A percentile compares a stretch with the other conserved stretches of the same genome.
phyloP scores from a whole-genome alignment of 2,329 filamentous ascomycete genomes.

The Monosporascus sp. region DNA sequence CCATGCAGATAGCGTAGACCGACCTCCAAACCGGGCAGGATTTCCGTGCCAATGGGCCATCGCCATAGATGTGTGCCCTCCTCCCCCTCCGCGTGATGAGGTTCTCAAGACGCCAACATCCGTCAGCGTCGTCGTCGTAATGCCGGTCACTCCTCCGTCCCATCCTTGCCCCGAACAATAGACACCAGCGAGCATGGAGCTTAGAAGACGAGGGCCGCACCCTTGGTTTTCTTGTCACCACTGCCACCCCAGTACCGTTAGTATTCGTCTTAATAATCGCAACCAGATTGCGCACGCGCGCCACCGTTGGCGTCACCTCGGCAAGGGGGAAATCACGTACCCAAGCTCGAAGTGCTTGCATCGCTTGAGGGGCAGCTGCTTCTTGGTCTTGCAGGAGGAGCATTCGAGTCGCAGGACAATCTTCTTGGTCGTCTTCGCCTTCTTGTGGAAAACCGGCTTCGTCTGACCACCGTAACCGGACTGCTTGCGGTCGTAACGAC shows the following conservation, averaged over 20 bases:
- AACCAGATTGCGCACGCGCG: too few relatives aligned
- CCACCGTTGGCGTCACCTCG: too few relatives aligned
- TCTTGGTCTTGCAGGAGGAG: slow-evolving; percentile 96
- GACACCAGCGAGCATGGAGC: slow-evolving; percentile 36
- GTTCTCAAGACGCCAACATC: neutral
- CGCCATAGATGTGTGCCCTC: neutral
- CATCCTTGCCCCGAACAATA: slow-evolving; percentile 24
- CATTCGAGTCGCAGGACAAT: slow-evolving; percentile 98
- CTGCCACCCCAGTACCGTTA: slow-evolving; percentile 48
- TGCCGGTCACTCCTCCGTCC: neutral
- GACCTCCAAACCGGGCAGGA: neutral
- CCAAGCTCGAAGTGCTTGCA: slow-evolving; percentile 99
- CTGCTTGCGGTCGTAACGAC: slow-evolving; percentile 99
- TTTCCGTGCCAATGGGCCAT: neutral
- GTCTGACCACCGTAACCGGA: slow-evolving; percentile 99
- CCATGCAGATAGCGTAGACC: neutral
- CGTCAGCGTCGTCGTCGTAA: neutral
- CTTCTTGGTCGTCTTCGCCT: slow-evolving; percentile 99
- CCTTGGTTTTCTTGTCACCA: slow-evolving; percentile 99
- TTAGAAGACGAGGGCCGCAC: slow-evolving; percentile 99
- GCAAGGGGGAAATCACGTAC: slow-evolving; percentile 51
- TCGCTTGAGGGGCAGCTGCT: slow-evolving; percentile 95
- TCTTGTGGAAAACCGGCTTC: slow-evolving; percentile 99
- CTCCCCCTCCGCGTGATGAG: neutral
- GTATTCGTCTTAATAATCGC: slow-evolving; percentile 10